phyloP scores from a whole-genome alignment of 305 asterid genomes.

The Nicotiana rustica region DNA sequence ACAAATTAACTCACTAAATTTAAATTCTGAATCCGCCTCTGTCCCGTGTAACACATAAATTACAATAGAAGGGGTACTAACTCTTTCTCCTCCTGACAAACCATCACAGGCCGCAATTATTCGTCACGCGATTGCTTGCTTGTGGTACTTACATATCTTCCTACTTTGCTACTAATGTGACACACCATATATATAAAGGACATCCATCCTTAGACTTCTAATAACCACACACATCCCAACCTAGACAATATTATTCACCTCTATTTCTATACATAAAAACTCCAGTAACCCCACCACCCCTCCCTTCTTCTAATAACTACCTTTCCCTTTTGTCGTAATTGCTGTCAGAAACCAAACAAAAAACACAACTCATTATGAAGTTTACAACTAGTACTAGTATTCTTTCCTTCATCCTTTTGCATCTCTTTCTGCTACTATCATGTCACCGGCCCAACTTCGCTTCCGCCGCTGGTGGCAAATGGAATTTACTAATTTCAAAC shows the following conservation, averaged over 20 bases:
- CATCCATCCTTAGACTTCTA: neutral
- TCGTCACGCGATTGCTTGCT: constrained; percentile 32
- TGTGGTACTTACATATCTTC: constrained; percentile 19
- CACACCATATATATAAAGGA: neutral
- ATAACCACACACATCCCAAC: constrained; percentile 3
- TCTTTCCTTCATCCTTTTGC: constrained; percentile 30
- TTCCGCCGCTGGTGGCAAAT: constrained; percentile 46
- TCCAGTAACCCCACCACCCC: neutral
- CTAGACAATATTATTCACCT: constrained; percentile 1
- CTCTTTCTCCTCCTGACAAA: neutral
- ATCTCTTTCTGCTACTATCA: constrained; percentile 20
- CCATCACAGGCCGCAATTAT: constrained; percentile 17
- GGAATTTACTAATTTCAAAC: constrained; percentile 49
- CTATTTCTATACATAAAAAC: neutral
- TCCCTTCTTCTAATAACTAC: neutral
- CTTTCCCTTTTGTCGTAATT: neutral
- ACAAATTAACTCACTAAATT: no score
- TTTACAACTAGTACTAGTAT: constrained; percentile 18
- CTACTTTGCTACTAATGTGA: neutral
- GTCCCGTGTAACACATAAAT: no score
- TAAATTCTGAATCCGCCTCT: no score
- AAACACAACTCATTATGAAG: neutral
- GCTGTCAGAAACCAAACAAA: constrained; percentile 10
- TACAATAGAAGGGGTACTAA: neutral
- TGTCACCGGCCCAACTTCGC: constrained; percentile 22